Evolutionary conservation across 2,329 filamentous ascomycete species (phyloP).

Genomic region (Aspergillus brasiliensis): DNA sequence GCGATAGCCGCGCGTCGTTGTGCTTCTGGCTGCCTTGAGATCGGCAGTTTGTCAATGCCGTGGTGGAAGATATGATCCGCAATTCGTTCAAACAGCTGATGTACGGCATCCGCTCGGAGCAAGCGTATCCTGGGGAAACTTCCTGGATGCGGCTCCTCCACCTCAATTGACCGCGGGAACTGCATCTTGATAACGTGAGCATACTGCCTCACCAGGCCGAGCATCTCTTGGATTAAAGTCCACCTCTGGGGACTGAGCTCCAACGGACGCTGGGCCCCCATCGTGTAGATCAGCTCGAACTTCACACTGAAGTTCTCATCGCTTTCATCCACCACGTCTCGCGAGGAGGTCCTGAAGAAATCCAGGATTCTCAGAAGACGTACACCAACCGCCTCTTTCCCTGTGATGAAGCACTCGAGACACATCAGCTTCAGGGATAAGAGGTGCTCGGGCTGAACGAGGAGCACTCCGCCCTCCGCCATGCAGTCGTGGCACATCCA

Average conservation of each 20-base stretch:
- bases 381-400: slow-evolving; percentile 11
- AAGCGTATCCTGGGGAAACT: slow-evolving; percentile 56
- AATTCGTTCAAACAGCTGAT: slow-evolving; percentile 29
- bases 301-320: slow-evolving; percentile 65
- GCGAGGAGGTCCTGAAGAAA: slow-evolving; percentile 25
- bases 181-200: slow-evolving; percentile 30
- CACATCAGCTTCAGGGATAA: slow-evolving; percentile 66
- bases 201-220: slow-evolving; percentile 47
- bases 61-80: slow-evolving; percentile 43
- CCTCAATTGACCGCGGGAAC: slow-evolving; percentile 48
- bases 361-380: slow-evolving; percentile 13
- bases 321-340: slow-evolving; percentile 66
- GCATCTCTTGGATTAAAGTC: slow-evolving; percentile 56
- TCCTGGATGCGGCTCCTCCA: slow-evolving; percentile 34
- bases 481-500: slow-evolving; percentile 52
- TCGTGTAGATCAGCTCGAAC: slow-evolving; percentile 66
- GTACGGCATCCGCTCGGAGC: slow-evolving; percentile 43
- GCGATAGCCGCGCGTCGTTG: slow-evolving; percentile 37
- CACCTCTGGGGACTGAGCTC: slow-evolving; percentile 60
- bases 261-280: slow-evolving; percentile 55
- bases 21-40: slow-evolving; percentile 37
- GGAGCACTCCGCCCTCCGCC: slow-evolving; percentile 55
- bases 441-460: slow-evolving; percentile 66
- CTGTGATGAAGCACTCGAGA: slow-evolving; percentile 46
- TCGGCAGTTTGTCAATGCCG: slow-evolving; percentile 51